Percentiles rank a stretch among this genome's conserved stretches.
Conservation (phyloP, 2,329 filamentous ascomycete genomes). For the Curvularia sp. region DNA sequence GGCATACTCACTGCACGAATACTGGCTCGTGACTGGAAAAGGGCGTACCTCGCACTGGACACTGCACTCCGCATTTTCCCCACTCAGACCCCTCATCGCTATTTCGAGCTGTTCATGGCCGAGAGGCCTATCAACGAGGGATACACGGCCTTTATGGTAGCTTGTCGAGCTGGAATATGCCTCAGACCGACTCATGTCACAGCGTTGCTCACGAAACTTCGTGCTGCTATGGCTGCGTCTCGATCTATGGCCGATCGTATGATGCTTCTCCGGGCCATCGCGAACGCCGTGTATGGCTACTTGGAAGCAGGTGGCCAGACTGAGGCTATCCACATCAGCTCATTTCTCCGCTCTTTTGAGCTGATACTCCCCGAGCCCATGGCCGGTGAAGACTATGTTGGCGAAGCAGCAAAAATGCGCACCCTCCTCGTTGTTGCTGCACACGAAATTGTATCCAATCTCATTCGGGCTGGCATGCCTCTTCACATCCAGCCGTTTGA, state of each 20-base stretch:
- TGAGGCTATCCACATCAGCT: conserved; percentile 46
- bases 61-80: conserved; percentile 57
- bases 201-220: conserved; percentile 44
- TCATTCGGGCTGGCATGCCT: conserved; percentile 41
- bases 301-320: conserved; percentile 50
- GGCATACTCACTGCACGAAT: conserved; percentile 58
- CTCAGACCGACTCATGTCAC: conserved; percentile 44
- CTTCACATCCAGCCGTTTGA: conserved; percentile 29
- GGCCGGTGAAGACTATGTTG: conserved; percentile 26
- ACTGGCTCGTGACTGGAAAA: conserved; percentile 54
- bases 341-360: conserved; percentile 48
- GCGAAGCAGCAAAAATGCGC: conserved; percentile 29
- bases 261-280: conserved; percentile 47
- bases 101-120: conserved; percentile 56
- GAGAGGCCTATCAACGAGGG: conserved; percentile 56
- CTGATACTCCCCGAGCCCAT: conserved; percentile 31
- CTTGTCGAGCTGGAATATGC: conserved; percentile 54
- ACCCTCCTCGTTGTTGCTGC: conserved; percentile 34
- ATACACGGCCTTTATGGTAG: conserved; percentile 57
- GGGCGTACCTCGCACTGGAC: conserved; percentile 60
- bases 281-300: conserved; percentile 53
- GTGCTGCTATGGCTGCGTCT: conserved; percentile 26
- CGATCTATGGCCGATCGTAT: conserved; percentile 31
- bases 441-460: conserved; percentile 31
- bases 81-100: conserved; percentile 48